These are phyloP conservation scores for Septoria petroselini DNA, from an alignment of 2,329 filamentous ascomycete genomes.

Conservation along the genomic window DNA sequence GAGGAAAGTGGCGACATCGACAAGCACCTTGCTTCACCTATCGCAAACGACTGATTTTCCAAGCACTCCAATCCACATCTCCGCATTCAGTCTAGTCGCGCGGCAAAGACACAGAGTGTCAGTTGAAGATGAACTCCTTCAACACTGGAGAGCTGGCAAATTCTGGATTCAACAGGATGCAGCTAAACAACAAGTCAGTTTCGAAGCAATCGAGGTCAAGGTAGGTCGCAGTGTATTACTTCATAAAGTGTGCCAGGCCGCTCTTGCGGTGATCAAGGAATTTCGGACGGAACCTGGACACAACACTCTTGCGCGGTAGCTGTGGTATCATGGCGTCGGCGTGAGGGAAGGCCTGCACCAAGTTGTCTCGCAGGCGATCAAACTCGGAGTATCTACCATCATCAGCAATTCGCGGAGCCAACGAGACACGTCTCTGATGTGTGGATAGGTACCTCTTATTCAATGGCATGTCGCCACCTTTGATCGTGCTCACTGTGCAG, in stretches of 20 bases:
- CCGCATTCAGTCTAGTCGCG: too few species aligned
- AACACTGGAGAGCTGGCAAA: conserved; percentile 88
- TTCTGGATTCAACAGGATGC: conserved; percentile 86
- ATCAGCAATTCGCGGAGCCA: neutral
- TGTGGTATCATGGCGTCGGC: conserved; percentile 83
- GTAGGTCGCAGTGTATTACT: too few species aligned
- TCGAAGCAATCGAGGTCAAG: neutral
- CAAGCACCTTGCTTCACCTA: too few species aligned
- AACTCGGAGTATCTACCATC: conserved; percentile 79
- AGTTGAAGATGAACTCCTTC: conserved; percentile 77
- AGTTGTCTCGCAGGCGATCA: conserved; percentile 70
- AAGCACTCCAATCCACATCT: too few species aligned
- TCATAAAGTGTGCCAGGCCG: conserved; percentile 88
- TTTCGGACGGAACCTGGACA: conserved; percentile 72
- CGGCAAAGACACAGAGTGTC: too few species aligned
- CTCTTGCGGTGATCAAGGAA: conserved; percentile 82
- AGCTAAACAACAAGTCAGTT: conserved; percentile 52
- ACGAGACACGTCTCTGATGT: conserved; percentile 5
- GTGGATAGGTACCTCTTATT: conserved; percentile 53
- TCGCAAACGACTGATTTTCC: too few species aligned
- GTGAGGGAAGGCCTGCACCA: conserved; percentile 77
- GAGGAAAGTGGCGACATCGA: too few species aligned
- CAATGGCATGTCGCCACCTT: conserved; percentile 46
- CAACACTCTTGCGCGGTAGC: conserved; percentile 84
- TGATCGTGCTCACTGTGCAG: conserved; percentile 80